Percentiles rank a stretch among this genome's conserved stretches.
Conservation (phyloP, 1,139 yeast genomes). For the Geotrichum bryndzae region DNA sequence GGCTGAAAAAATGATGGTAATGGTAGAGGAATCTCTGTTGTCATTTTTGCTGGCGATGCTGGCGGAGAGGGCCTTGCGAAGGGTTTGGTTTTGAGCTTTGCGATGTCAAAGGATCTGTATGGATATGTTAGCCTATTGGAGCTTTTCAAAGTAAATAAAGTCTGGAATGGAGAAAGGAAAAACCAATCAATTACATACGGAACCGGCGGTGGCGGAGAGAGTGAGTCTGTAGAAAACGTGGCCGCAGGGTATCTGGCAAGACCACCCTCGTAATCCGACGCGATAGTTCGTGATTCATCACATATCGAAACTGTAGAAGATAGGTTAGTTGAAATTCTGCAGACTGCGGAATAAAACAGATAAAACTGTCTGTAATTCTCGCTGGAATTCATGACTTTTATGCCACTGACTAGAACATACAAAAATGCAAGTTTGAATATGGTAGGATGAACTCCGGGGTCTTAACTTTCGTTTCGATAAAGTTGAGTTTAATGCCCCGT, state of each 20-base stretch:
- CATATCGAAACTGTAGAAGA: slow-evolving; percentile 12
- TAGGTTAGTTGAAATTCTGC: background rate
- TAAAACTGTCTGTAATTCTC: background rate
- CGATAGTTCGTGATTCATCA: slow-evolving; percentile 20
- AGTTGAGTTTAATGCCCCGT: slow-evolving; percentile 20
- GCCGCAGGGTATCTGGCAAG: slow-evolving; percentile 14
- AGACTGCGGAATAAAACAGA: background rate
- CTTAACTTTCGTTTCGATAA: slow-evolving; percentile 18
- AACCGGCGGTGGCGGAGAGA: background rate
- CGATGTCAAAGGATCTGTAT: background rate
- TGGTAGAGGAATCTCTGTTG: slow-evolving; percentile 2
- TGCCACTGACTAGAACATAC: background rate
- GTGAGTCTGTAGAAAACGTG: background rate
- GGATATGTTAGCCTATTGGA: background rate
- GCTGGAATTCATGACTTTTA: background rate
- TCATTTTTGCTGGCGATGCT: background rate
- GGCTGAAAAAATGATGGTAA: background rate
- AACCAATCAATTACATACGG: background rate
- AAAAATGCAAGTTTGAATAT: slow-evolving; percentile 1
- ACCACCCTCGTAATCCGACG: slow-evolving; percentile 19
- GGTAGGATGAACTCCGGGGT: slow-evolving; percentile 16
- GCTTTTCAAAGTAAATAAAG: too few relatives aligned
- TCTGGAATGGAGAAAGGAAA: background rate
- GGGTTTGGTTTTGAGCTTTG: background rate
- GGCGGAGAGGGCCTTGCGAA: background rate